A percentile compares a stretch with the other conserved stretches of the same genome.
Evolutionary conservation across 352 stramenopile species (phyloP).

Genomic region (Phytophthora foliorum): DNA sequence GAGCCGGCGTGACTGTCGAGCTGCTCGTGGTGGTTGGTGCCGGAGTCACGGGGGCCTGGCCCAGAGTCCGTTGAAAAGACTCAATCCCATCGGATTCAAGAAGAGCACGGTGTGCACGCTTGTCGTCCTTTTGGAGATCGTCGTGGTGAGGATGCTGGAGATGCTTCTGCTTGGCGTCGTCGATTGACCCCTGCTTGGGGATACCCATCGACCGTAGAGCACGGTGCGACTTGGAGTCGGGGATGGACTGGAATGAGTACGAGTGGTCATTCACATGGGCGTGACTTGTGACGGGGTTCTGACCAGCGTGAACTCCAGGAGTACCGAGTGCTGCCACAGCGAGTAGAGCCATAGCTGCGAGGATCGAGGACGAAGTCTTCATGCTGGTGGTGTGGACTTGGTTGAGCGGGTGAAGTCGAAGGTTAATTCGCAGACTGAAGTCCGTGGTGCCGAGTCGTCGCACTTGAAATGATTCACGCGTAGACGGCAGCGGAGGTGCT

Average conservation of each 20-base stretch:
- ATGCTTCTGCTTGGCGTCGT: conserved; percentile 15
- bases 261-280: not conserved
- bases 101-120: conserved; percentile 5
- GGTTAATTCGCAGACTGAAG: not conserved
- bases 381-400: conserved; percentile 15
- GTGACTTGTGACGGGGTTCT: not conserved
- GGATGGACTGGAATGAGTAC: conserved; percentile 2
- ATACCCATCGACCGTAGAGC: conserved; percentile 19
- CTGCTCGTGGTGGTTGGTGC: conserved; percentile 12
- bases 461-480: not conserved
- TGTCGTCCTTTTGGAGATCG: not conserved
- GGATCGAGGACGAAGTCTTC: conserved; percentile 17
- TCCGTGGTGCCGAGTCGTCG: not conserved
- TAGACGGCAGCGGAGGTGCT: not conserved
- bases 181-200: conserved; percentile 6
- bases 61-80: conserved; percentile 6
- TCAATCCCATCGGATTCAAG: not conserved
- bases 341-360: conserved; percentile 13
- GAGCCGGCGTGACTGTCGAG: conserved; percentile 7
- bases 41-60: conserved; percentile 15
- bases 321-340: conserved; percentile 11
- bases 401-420: conserved; percentile 10
- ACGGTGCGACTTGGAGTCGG: conserved; percentile 6
- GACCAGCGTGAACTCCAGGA: conserved; percentile 6
- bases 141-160: not conserved